These are phyloP conservation scores for Medakamo hakoo DNA, from an alignment of 139 green algal species.

Conservation along the genomic window DNA sequence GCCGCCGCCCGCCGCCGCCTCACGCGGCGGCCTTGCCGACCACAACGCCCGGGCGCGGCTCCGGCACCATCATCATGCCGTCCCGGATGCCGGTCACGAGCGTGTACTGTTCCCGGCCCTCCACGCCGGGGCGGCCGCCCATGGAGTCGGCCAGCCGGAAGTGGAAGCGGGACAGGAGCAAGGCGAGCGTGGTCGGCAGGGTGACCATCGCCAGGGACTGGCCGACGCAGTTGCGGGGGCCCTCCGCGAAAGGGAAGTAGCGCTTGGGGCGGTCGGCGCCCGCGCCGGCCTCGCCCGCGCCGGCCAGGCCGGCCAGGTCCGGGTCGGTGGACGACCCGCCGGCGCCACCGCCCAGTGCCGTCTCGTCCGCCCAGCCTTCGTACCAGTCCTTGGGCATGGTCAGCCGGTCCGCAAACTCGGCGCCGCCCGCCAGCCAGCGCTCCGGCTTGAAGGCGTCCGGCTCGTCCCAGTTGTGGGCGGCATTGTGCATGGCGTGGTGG, in stretches of 20 bases:
- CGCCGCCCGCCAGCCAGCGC: conserved; percentile 25
- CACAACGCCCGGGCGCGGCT: neutral
- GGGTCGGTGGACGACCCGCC: neutral
- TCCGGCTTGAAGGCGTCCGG: conserved; percentile 26
- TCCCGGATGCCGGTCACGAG: neutral
- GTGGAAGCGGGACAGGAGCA: conserved; percentile 14
- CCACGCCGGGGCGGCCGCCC: neutral
- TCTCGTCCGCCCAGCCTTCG: neutral
- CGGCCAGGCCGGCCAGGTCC: neutral
- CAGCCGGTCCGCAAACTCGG: conserved; percentile 9
- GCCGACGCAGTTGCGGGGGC: conserved; percentile 40
- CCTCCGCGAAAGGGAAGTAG: conserved; percentile 39
- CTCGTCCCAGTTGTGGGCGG: conserved; percentile 16
- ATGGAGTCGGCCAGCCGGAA: conserved; percentile 10
- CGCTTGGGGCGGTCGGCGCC: conserved; percentile 3
- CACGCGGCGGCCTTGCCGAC: no score
- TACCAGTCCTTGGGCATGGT: conserved; percentile 6
- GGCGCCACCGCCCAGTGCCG: neutral
- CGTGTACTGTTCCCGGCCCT: neutral
- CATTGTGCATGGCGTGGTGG: conserved; percentile 34
- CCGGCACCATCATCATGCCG: neutral
- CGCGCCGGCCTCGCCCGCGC: neutral
- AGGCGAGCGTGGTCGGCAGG: conserved; percentile 15
- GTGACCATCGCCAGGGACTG: conserved; percentile 45
- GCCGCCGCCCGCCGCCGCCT: no score